Conservation (phyloP, 192 early-diverging fungal species). For the Oehlia diaphana region DNA sequence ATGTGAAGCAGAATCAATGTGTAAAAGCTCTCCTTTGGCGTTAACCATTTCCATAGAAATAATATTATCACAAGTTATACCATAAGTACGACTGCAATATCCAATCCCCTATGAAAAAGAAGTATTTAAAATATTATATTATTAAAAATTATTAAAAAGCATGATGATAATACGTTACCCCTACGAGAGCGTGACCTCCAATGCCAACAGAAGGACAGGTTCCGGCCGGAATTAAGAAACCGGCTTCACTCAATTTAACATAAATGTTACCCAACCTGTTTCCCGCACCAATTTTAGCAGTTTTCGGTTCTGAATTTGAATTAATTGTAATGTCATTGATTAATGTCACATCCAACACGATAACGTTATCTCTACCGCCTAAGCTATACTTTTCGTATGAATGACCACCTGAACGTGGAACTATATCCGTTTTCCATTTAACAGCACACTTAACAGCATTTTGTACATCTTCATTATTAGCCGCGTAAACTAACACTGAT, state of each 20-base stretch:
- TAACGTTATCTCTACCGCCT: constrained; percentile 36
- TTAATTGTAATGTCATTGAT: constrained; percentile 33
- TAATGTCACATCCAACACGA: constrained; percentile 48
- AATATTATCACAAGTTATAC: constrained; percentile 47
- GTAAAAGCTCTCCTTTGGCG: constrained; percentile 41
- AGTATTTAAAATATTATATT: background rate
- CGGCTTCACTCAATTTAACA: constrained; percentile 24
- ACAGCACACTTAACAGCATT: constrained; percentile 38
- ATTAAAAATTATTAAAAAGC: background rate
- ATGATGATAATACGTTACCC: constrained; percentile 21
- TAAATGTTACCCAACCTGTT: constrained; percentile 51
- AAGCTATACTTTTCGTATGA: constrained; percentile 50
- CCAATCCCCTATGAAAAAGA: constrained; percentile 40
- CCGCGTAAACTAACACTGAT: constrained; percentile 32
- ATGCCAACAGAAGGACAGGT: constrained; percentile 55
- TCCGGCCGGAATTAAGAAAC: constrained; percentile 44
- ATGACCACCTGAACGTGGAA: constrained; percentile 51
- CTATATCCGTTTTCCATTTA: constrained; percentile 26
- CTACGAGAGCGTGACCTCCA: constrained; percentile 47
- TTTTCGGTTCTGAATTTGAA: background rate
- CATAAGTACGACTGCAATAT: constrained; percentile 44
- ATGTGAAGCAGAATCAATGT: constrained; percentile 1
- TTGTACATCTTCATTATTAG: constrained; percentile 30
- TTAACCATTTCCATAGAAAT: constrained; percentile 37
- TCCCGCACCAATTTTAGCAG: constrained; percentile 44